These are phyloP conservation scores for Zymoseptoria crescenta DNA, from an alignment of 2,329 filamentous ascomycete genomes.

Conservation along the genomic window DNA sequence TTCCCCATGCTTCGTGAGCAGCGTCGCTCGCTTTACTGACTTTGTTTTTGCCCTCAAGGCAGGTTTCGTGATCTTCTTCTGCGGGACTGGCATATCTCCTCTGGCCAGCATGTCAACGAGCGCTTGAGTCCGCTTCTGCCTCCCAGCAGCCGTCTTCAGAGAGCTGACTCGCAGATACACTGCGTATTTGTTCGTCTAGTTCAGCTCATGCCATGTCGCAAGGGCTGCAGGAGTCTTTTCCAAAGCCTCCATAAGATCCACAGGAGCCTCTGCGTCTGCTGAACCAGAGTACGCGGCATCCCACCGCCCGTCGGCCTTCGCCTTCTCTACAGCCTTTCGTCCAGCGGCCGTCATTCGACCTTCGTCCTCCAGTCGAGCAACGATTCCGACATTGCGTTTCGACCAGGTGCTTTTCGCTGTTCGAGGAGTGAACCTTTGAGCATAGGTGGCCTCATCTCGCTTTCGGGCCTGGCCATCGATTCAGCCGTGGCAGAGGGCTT, in stretches of 20 bases:
- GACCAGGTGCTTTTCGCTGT: conserved; percentile 51
- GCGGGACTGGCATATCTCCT: too few species aligned
- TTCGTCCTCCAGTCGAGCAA: conserved; percentile 37
- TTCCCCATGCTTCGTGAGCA: too few species aligned
- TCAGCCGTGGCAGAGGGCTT: conserved; percentile 55
- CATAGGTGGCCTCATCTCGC: conserved; percentile 42
- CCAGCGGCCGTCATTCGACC: conserved; percentile 46
- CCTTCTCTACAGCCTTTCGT: conserved; percentile 45
- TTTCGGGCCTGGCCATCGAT: conserved; percentile 50
- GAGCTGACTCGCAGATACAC: too few species aligned
- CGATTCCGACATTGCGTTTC: conserved; percentile 49
- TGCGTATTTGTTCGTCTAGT: conserved; percentile 30
- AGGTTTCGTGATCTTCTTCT: too few species aligned
- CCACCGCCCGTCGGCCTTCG: conserved; percentile 52
- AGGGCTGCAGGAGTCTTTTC: conserved; percentile 30
- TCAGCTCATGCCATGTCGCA: conserved; percentile 38
- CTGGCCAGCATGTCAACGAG: too few species aligned
- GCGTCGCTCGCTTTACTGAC: too few species aligned
- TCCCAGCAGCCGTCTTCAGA: too few species aligned
- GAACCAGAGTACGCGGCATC: conserved; percentile 48
- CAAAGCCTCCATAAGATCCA: conserved; percentile 43
- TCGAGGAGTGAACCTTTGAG: conserved; percentile 53
- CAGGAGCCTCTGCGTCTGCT: conserved; percentile 40
- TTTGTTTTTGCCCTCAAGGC: too few species aligned
- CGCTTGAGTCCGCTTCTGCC: too few species aligned